Base-by-base conservation (phyloP, 495 filamentous ascomycete genomes). In the Penicillium argentinense region DNA sequence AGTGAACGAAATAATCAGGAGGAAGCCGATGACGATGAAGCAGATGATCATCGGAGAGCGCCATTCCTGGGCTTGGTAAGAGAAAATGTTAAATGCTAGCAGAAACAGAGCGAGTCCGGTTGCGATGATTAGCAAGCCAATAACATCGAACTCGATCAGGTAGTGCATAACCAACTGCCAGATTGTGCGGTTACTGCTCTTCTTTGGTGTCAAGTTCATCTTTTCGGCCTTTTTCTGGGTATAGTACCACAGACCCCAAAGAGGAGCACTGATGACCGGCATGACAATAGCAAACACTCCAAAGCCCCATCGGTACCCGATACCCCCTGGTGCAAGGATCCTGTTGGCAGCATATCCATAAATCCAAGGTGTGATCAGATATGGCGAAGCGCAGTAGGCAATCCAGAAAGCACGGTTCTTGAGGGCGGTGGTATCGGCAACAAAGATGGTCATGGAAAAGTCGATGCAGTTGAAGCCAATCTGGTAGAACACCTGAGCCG, bases 221-320 rank as follows among this genome's bases (percentile, higher is more conserved):
- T 59, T 67, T 39, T 72, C 65, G 26, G 83, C 84, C 54, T 84
- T 84, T 12, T 51, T 64, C 28, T 75, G 65, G 60, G 82, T 80
- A 47, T 60, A 43, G 18, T 45, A 45, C 39, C 48, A 49, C 27
- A 54, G 16, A 24, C 27, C 33, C 39, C 51, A 60, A 5, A 83
- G 53, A 7, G 80, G 80, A 4, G 68, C 25, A 44, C 66, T 75
- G 45, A 82, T 58, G 27, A 77, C 42, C 2, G 78, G 81, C 4
- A 74, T 72, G 52, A 83, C 60, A 54, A 85, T 80, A 32, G 76
- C 63, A 54, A 81, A 85, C 18, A 71, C 62, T 19, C 81, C 81
- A 49, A 79, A 83, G 22, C 67, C 76, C 84, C 81, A 86, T 43
- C 79, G 69, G 62, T 71, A 85, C 22, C 74, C 68, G 6, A 45